Evolutionary conservation across 495 filamentous ascomycete species (phyloP).

Genomic region (Daldinia childiae): DNA sequence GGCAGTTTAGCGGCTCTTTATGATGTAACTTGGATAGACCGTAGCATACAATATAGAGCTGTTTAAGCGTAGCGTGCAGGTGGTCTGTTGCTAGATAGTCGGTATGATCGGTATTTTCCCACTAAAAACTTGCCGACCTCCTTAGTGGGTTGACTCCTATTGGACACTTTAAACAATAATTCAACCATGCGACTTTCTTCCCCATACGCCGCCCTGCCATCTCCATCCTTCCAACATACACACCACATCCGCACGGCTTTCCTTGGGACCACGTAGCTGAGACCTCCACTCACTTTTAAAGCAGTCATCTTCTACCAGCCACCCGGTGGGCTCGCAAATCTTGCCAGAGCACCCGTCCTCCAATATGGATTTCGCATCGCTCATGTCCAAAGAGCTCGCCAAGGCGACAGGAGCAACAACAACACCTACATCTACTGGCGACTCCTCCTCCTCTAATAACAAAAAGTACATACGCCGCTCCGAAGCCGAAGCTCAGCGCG

Average conservation of each 20-base stretch:
- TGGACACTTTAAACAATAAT: background rate
- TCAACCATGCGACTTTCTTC: slow-evolving; percentile 1
- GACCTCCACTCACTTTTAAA: background rate
- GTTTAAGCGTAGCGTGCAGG: background rate
- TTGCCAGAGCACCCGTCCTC: background rate
- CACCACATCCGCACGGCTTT: background rate
- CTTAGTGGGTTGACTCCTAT: background rate
- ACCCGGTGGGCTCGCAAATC: background rate
- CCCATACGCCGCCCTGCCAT: background rate
- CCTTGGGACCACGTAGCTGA: slow-evolving; percentile 1
- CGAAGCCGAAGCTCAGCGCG: slow-evolving; percentile 84
- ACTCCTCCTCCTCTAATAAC: slow-evolving; percentile 1
- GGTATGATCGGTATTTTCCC: slow-evolving; percentile 18
- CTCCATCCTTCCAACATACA: background rate
- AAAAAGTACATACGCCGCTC: slow-evolving; percentile 90
- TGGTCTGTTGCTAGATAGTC: background rate
- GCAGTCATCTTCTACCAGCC: background rate
- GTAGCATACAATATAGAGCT: too few species aligned
- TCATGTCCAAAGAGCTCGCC: slow-evolving; percentile 90
- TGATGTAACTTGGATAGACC: slow-evolving; percentile 10
- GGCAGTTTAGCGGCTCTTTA: slow-evolving; percentile 23
- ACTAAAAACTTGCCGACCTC: slow-evolving; percentile 12
- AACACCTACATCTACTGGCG: slow-evolving; percentile 38
- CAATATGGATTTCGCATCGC: slow-evolving; percentile 89
- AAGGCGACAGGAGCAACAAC: slow-evolving; percentile 63